Evolutionary conservation across 2,329 filamentous ascomycete genomes (phyloP).

Genomic region (Fusarium tricinctum): DNA sequence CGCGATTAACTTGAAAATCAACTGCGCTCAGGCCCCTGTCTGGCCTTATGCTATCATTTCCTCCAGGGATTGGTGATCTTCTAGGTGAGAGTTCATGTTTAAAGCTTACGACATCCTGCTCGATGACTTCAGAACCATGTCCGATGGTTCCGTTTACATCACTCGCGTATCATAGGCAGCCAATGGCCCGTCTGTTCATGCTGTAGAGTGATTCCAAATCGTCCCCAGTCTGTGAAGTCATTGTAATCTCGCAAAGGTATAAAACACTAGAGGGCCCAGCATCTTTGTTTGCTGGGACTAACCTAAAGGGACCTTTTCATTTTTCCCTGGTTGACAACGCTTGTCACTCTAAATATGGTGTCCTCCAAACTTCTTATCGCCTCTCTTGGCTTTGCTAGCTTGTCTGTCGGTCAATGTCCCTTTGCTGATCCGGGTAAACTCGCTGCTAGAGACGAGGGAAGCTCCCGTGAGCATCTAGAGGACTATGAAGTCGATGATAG

Average conservation of each 20-base stretch:
- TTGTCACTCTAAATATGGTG: conserved; percentile 45
- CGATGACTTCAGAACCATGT: conserved; percentile 15
- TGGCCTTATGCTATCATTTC: conserved; percentile 18
- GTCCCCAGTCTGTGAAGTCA: neutral
- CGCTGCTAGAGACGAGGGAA: conserved; percentile 46
- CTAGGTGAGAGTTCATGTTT: neutral
- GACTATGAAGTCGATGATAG: conserved; percentile 66
- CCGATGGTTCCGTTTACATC: conserved; percentile 21
- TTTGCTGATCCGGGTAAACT: conserved; percentile 51
- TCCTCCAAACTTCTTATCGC: conserved; percentile 40
- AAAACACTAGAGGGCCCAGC: conserved; percentile 7
- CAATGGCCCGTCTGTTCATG: conserved; percentile 7
- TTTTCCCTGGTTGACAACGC: neutral
- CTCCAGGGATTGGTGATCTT: conserved; percentile 3
- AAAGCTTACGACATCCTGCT: conserved; percentile 14
- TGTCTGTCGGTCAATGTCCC: conserved; percentile 53
- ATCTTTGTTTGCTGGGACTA: neutral
- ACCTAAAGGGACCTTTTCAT: neutral
- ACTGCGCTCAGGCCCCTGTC: conserved; percentile 17
- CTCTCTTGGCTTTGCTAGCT: conserved; percentile 47
- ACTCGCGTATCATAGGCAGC: neutral
- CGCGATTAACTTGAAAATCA: neutral
- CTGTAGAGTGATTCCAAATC: conserved; percentile 3
- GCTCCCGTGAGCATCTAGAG: conserved; percentile 52
- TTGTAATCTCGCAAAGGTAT: conserved; percentile 19